A percentile compares a stretch with the other conserved stretches of the same genome.
These are phyloP conservation scores for Gamarada debralockiae DNA, from an alignment of 495 filamentous ascomycete genomes.

Conservation along the genomic window DNA sequence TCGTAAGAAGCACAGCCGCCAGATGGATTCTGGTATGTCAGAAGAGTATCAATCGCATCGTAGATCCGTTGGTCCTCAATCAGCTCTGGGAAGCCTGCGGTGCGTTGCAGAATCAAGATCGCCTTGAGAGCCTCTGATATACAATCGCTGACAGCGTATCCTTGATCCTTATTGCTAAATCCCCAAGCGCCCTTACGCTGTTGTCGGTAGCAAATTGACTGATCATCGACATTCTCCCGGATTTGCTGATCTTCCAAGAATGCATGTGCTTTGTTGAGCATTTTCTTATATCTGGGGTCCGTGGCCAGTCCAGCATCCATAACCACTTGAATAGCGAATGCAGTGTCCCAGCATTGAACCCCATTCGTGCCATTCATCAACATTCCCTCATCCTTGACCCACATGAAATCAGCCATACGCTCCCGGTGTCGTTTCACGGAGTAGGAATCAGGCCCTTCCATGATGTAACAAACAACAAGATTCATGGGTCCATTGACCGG, in stretches of 20 bases:
- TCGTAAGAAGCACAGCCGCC: constrained; percentile 94
- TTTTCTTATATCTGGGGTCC: constrained; percentile 73
- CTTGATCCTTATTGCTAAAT: constrained; percentile 87
- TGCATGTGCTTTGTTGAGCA: constrained; percentile 77
- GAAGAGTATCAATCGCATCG: constrained; percentile 83
- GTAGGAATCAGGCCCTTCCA: constrained; percentile 73
- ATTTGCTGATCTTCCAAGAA: constrained; percentile 94
- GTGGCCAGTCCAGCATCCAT: constrained; percentile 74
- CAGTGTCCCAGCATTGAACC: constrained; percentile 94
- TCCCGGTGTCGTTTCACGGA: constrained; percentile 77
- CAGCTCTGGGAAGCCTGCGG: constrained; percentile 69
- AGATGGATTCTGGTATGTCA: constrained; percentile 86
- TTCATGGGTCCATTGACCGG: constrained; percentile 92
- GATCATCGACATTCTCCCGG: constrained; percentile 74
- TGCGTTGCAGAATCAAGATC: constrained; percentile 78
- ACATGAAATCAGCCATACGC: constrained; percentile 79
- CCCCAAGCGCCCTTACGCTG: constrained; percentile 92
- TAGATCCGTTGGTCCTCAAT: constrained; percentile 72
- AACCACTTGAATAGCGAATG: constrained; percentile 79
- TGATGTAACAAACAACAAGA: constrained; percentile 73
- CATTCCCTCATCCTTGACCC: constrained; percentile 92
- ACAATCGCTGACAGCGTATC: constrained; percentile 94
- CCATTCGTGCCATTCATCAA: constrained; percentile 94
- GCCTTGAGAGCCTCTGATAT: constrained; percentile 87
- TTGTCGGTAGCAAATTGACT: constrained; percentile 83